Evolutionary conservation across 164 flowering plant genomes (phyloP).

Genomic region (Hamamelis virginiana): DNA sequence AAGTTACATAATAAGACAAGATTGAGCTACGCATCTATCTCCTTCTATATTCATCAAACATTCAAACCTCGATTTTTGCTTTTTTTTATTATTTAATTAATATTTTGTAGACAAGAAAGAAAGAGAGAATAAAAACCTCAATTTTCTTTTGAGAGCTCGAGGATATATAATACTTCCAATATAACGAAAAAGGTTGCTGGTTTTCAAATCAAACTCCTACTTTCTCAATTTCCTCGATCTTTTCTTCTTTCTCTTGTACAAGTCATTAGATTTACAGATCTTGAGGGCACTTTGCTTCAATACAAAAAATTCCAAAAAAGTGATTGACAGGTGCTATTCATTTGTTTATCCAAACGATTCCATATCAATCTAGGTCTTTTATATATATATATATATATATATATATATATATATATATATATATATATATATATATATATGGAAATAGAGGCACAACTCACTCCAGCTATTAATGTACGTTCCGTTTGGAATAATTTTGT

Average conservation of each 20-base stretch:
- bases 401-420: no score
- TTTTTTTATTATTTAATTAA: background rate
- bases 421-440: no score
- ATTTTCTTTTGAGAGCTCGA: conserved; percentile 36
- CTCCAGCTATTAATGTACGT: no score
- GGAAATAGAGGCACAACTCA: no score
- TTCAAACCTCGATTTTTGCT: conserved; percentile 11
- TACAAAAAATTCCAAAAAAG: background rate
- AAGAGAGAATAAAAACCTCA: background rate
- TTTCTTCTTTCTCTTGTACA: background rate
- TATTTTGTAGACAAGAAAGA: conserved; percentile 11
- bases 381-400: no score
- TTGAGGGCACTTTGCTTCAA: background rate
- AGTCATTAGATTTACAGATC: background rate
- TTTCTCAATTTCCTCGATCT: background rate
- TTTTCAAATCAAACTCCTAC: conserved; percentile 7
- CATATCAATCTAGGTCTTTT: no score
- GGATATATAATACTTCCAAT: conserved; percentile 23
- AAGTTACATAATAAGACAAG: conserved; percentile 19
- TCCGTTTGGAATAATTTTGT: no score
- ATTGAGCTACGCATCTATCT: no score
- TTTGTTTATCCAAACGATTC: no score
- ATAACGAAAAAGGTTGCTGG: background rate
- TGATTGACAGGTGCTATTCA: background rate
- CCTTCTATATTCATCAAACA: background rate